Base-by-base conservation (phyloP, 2,329 filamentous ascomycete species). In the Apiospora aurea region DNA sequence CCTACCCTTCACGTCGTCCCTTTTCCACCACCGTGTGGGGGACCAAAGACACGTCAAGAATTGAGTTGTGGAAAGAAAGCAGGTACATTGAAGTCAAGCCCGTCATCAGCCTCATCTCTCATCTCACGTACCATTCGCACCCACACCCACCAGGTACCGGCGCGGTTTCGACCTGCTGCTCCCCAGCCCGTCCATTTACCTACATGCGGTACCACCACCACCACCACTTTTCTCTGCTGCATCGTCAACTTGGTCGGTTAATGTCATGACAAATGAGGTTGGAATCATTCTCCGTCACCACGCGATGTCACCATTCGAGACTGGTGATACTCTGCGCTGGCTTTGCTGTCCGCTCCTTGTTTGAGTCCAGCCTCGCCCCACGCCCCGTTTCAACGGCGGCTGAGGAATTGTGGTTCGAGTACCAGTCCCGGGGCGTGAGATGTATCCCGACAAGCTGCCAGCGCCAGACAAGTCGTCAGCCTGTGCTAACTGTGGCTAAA, bases 231-330 rank as follows among this genome's bases (percentile, higher is more conserved):
- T 64, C 34, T 41, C 57, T 41, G 34, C 57, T 41, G 53, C 53
- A 64, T 64, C 57, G 11, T 21, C 57, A 41, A 64, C 57, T 41
- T 24, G 57, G 18, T 64, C 57, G 57, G 18, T 38, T 64, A 64
- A 41, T 64, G 21, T 41, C 57, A 64, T 64, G 57, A 64, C 34
- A 64, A 64, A 64, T 64, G 57, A 64, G 57, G 34, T 41, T 64
- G 57, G 34, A 41, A 41, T 41, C 57, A 64, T n/a, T 64, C 11
- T n/a, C 34, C 14, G 34, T n/a, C 57, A 34, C 57, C 57, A 64
- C 57, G 57, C 57, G 57, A 64, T 64, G 57, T 64, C 34, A 64
- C 57, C 57, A 64, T 64, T 64, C n/a, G 57, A 64, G 57, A 64
- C 57, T 64, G 29, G 57, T 64, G 57, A 41, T 24, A 41, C 57